Evolutionary conservation across 1,139 yeast species (phyloP).

Genomic region (Sugiyamaella sp.): DNA sequence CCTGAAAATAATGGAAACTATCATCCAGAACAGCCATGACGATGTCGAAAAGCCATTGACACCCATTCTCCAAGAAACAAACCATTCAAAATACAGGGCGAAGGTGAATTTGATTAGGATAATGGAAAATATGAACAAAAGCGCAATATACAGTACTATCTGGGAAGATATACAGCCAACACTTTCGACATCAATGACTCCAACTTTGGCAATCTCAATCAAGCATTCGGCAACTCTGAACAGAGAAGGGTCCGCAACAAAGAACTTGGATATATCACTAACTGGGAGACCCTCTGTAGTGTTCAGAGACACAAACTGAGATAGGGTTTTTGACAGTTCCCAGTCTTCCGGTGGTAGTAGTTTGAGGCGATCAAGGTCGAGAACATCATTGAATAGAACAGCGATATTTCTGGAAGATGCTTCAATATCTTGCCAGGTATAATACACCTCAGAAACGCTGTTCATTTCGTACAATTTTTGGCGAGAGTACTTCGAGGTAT

Average conservation of each 20-base stretch:
- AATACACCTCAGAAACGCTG: slow-evolving; percentile 68
- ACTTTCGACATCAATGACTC: slow-evolving; percentile 77
- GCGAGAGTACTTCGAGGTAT: slow-evolving; percentile 49
- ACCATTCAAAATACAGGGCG: slow-evolving; percentile 86
- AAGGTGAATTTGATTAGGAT: slow-evolving; percentile 70
- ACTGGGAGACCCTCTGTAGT: slow-evolving; percentile 13
- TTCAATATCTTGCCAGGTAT: slow-evolving; percentile 77
- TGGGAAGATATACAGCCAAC: slow-evolving; percentile 84
- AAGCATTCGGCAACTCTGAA: slow-evolving; percentile 73
- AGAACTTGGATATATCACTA: slow-evolving; percentile 10
- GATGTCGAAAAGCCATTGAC: slow-evolving; percentile 12
- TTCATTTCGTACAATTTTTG: slow-evolving; percentile 66
- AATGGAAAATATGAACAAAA: slow-evolving; percentile 74
- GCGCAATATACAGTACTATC: slow-evolving; percentile 66
- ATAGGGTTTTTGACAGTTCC: slow-evolving; percentile 40
- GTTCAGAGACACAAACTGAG: slow-evolving; percentile 13
- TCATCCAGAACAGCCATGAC: slow-evolving; percentile 7
- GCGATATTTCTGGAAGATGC: slow-evolving; percentile 56
- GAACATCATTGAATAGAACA: slow-evolving; percentile 80
- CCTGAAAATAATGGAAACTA: slow-evolving; percentile 2
- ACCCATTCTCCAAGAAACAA: slow-evolving; percentile 38
- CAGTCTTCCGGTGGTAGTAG: slow-evolving; percentile 65
- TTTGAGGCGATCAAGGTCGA: slow-evolving; percentile 68
- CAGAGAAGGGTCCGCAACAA: slow-evolving; percentile 19
- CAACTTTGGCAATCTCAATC: slow-evolving; percentile 78